These are phyloP conservation scores for Schwanniomyces sp. DNA, from an alignment of 805 yeast species.

Conservation along the genomic window DNA sequence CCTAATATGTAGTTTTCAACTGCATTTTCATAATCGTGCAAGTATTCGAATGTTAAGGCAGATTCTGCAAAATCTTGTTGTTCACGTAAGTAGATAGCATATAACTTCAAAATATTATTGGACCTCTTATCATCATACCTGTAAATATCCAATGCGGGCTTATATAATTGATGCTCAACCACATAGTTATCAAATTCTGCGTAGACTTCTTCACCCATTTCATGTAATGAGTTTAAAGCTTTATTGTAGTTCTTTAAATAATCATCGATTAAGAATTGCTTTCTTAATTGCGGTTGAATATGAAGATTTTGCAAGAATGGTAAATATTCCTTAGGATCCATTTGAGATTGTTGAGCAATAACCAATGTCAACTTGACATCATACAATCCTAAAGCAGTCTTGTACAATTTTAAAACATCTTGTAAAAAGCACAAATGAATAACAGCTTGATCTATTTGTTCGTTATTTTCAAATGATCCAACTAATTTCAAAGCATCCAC, in stretches of 20 bases:
- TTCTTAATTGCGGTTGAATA: conserved; percentile 62
- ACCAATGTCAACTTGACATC: conserved; percentile 76
- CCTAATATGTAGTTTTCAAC: conserved; percentile 67
- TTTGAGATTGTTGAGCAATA: conserved; percentile 95
- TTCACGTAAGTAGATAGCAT: conserved; percentile 61
- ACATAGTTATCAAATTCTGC: conserved; percentile 70
- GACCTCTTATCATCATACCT: conserved; percentile 57
- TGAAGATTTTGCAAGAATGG: conserved; percentile 86
- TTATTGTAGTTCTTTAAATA: conserved; percentile 63
- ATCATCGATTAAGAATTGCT: conserved; percentile 77
- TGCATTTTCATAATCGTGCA: conserved; percentile 59
- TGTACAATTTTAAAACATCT: conserved; percentile 82
- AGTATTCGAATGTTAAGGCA: conserved; percentile 72
- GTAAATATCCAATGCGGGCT: conserved; percentile 63
- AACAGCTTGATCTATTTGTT: conserved; percentile 56
- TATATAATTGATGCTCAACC: conserved; percentile 66
- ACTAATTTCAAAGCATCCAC: conserved; percentile 70
- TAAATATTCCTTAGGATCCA: conserved; percentile 94
- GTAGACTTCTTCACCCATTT: conserved; percentile 36
- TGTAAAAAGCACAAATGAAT: conserved; percentile 87
- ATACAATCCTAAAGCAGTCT: conserved; percentile 77
- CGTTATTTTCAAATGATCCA: conserved; percentile 47
- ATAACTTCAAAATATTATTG: conserved; percentile 52
- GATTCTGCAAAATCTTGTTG: conserved; percentile 68
- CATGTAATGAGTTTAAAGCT: conserved; percentile 67